A percentile compares a stretch with the other conserved stretches of the same genome.
These are phyloP conservation scores for Kwoniella dejecticola DNA, from an alignment of 768 basidiomycete species.

Conservation along the genomic window DNA sequence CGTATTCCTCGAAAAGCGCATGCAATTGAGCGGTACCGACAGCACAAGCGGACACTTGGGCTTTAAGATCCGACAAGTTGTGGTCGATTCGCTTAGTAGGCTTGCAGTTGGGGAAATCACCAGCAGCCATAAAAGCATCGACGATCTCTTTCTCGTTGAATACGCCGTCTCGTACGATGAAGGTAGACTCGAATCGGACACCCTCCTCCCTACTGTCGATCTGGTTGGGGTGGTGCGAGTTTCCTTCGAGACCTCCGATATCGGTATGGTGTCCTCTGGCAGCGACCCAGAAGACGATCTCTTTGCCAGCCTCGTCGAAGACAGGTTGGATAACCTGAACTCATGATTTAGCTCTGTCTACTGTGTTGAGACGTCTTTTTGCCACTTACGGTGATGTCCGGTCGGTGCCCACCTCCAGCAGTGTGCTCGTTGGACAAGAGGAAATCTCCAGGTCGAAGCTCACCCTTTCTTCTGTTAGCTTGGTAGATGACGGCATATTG, in stretches of 20 bases:
- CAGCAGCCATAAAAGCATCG: conserved; percentile 41
- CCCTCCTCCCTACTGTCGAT: conserved; percentile 30
- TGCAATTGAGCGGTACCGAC: conserved; percentile 34
- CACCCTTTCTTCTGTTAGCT: conserved; percentile 31
- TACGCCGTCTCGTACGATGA: conserved; percentile 30
- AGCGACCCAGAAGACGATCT: conserved; percentile 67
- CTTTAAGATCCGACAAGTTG: conserved; percentile 44
- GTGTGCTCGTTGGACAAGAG: conserved; percentile 69
- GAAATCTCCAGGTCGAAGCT: conserved; percentile 78
- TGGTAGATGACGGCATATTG: conserved; percentile 39
- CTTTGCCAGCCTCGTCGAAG: conserved; percentile 61
- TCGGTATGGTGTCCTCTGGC: conserved; percentile 91
- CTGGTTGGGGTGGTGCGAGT: conserved; percentile 32
- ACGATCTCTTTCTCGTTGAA: conserved; percentile 45
- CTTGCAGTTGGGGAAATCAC: conserved; percentile 36
- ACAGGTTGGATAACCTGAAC: conserved; percentile 75
- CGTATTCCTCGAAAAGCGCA: conserved; percentile 43
- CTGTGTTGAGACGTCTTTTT: background rate
- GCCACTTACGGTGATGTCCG: conserved; percentile 76
- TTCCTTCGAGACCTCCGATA: conserved; percentile 58
- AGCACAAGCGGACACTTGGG: conserved; percentile 37
- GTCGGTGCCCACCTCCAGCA: conserved; percentile 64
- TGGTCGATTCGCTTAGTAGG: conserved; percentile 39
- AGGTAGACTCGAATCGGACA: conserved; percentile 26
- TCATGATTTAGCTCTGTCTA: background rate